Conservation (phyloP, 208 protist genomes). For the Histomonas meleagridis region DNA sequence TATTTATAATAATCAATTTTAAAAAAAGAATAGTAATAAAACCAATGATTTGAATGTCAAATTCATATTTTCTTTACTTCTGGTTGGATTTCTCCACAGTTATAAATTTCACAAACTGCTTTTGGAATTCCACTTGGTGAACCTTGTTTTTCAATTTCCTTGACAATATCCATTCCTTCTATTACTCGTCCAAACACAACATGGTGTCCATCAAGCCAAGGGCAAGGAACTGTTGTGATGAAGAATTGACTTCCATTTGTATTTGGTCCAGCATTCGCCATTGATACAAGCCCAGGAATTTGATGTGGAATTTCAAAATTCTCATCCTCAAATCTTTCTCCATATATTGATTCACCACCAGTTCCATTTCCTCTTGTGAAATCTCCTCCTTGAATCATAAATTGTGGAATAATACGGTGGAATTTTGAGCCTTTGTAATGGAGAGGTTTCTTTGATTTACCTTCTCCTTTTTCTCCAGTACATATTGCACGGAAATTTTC, state of each 20-base stretch:
- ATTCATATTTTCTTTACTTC: too few species aligned
- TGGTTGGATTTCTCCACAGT: constrained; percentile 36
- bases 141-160: constrained; percentile 44
- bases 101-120: neutral
- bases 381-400: constrained; percentile 55
- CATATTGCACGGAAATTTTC: constrained; percentile 56
- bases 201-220: constrained; percentile 65
- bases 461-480: constrained; percentile 51
- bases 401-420: constrained; percentile 57
- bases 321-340: constrained; percentile 61
- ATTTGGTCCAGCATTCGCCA: constrained; percentile 65
- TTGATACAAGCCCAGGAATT: constrained; percentile 59
- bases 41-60: too few species aligned
- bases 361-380: constrained; percentile 61
- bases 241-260: constrained; percentile 68
- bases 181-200: constrained; percentile 69
- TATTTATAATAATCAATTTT: too few species aligned
- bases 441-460: constrained; percentile 40
- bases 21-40: too few species aligned
- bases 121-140: neutral
- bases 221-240: constrained; percentile 55
- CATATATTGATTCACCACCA: constrained; percentile 66
- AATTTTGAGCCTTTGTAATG: constrained; percentile 46
- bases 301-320: constrained; percentile 17
- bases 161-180: constrained; percentile 51